These are phyloP conservation scores for Arthonia radiata DNA, from an alignment of 495 filamentous ascomycete species.

Conservation along the genomic window DNA sequence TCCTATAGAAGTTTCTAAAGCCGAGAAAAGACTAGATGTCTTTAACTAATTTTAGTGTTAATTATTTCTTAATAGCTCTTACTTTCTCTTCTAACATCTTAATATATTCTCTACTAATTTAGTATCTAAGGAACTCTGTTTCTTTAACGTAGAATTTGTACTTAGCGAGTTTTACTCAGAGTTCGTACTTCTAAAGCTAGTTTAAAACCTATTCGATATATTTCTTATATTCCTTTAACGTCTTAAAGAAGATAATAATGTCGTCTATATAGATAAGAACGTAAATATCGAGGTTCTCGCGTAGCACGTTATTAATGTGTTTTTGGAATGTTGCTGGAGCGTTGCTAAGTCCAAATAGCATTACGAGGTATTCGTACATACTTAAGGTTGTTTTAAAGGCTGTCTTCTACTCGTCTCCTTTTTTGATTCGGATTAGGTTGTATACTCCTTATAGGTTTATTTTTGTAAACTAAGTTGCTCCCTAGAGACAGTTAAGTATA, in stretches of 20 bases:
- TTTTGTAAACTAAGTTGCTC: too few species aligned
- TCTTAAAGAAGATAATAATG: constrained; percentile 12
- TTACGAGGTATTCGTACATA: too few species aligned
- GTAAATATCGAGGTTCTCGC: constrained; percentile 6
- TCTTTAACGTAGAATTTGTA: constrained; percentile 2
- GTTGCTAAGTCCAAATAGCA: constrained; percentile 12
- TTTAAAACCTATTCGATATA: constrained; percentile 3
- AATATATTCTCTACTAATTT: constrained; percentile 5
- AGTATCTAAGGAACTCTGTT: constrained; percentile 6
- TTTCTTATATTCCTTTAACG: constrained; percentile 4
- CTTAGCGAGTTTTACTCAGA: constrained; percentile 4
- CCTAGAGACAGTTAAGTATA: too few species aligned
- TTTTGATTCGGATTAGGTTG: too few species aligned
- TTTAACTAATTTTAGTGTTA: constrained; percentile 3
- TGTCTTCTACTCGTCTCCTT: too few species aligned
- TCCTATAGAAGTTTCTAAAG: constrained; percentile 8
- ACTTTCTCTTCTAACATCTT: constrained; percentile 5
- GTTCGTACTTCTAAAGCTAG: background rate
- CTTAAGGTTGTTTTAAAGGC: too few species aligned
- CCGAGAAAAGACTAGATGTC: constrained; percentile 9
- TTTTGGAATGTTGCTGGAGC: constrained; percentile 9
- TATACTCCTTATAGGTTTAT: too few species aligned
- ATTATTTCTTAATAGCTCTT: constrained; percentile 5
- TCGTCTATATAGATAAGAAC: constrained; percentile 14
- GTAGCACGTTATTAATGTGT: constrained; percentile 10